These are phyloP conservation scores for Tolypocladium tundrense DNA, from an alignment of 2,329 filamentous ascomycete genomes.

Conservation along the genomic window DNA sequence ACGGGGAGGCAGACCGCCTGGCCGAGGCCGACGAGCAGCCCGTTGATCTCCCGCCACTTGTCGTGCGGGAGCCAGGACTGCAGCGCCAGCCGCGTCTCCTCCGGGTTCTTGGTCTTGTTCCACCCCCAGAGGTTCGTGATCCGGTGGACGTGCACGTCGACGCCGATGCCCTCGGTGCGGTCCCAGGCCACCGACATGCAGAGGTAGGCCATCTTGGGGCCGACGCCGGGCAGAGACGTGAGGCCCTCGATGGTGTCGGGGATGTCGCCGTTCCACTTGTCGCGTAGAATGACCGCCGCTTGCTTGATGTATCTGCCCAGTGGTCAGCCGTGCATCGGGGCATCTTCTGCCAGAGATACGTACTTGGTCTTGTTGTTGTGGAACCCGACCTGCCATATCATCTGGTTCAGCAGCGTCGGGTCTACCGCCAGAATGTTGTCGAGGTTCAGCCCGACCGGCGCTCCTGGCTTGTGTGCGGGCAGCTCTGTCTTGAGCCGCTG, in stretches of 20 bases:
- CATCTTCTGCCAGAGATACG: neutral
- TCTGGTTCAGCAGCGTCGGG: conserved; percentile 52
- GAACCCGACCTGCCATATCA: conserved; percentile 81
- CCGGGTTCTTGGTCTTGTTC: conserved; percentile 71
- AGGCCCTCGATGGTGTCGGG: conserved; percentile 68
- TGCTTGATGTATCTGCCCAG: conserved; percentile 53
- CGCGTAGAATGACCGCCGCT: conserved; percentile 60
- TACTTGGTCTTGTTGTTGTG: conserved; percentile 85
- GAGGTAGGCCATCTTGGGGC: conserved; percentile 90
- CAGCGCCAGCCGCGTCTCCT: conserved; percentile 67
- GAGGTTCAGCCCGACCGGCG: conserved; percentile 52
- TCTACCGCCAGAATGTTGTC: conserved; percentile 67
- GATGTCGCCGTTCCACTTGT: conserved; percentile 65
- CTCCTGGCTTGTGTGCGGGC: conserved; percentile 35
- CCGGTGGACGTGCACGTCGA: conserved; percentile 90
- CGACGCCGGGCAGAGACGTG: conserved; percentile 71
- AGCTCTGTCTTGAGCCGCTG: conserved; percentile 66
- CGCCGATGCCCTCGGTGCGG: conserved; percentile 66
- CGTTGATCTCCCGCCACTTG: conserved; percentile 87
- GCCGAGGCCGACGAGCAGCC: conserved; percentile 76
- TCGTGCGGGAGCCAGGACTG: conserved; percentile 77
- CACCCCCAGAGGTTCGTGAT: conserved; percentile 94
- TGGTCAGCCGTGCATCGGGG: neutral
- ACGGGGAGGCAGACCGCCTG: conserved; percentile 80
- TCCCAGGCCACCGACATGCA: conserved; percentile 66